phyloP scores from a whole-genome alignment of 345 rosid genomes.

The Linum tenue region DNA sequence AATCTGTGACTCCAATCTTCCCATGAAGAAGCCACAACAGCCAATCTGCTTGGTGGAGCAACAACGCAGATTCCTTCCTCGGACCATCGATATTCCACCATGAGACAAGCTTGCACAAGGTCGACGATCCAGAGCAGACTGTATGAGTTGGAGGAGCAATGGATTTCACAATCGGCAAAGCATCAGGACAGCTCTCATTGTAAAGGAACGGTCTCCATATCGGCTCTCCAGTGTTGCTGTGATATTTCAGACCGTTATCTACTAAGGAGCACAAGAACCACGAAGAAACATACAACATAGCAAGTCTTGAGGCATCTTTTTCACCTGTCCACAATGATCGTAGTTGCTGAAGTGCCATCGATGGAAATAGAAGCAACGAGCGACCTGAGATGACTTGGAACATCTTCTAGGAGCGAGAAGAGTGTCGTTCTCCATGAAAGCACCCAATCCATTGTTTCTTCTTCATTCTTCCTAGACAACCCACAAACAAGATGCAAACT shows the following conservation, averaged over 20 bases:
- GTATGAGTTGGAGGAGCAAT: slow-evolving; percentile 85
- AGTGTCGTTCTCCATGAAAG: slow-evolving; percentile 70
- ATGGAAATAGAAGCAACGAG: slow-evolving; percentile 59
- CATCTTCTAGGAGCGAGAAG: slow-evolving; percentile 52
- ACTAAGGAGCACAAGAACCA: not conserved
- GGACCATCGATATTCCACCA: slow-evolving; percentile 62
- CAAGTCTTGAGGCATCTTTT: not conserved
- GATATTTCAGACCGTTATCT: not conserved
- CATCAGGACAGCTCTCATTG: slow-evolving; percentile 72
- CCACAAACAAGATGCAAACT: not conserved
- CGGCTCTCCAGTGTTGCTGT: slow-evolving; percentile 55
- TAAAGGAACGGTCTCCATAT: slow-evolving; percentile 67
- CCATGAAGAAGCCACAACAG: slow-evolving; percentile 89
- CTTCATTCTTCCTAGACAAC: slow-evolving; percentile 71
- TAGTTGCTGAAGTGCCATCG: slow-evolving; percentile 93
- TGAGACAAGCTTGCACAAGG: slow-evolving; percentile 82
- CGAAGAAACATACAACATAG: not conserved
- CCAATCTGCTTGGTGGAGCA: slow-evolving; percentile 97
- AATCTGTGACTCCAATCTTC: slow-evolving; percentile 78
- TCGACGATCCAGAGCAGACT: slow-evolving; percentile 80
- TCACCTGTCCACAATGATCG: slow-evolving; percentile 68
- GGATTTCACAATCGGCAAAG: slow-evolving; percentile 58
- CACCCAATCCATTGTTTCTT: slow-evolving; percentile 61
- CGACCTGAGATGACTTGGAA: slow-evolving; percentile 52
- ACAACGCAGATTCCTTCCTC: slow-evolving; percentile 38